phyloP scores from a whole-genome alignment of 2,329 filamentous ascomycete genomes.

The Fusarium redolens region DNA sequence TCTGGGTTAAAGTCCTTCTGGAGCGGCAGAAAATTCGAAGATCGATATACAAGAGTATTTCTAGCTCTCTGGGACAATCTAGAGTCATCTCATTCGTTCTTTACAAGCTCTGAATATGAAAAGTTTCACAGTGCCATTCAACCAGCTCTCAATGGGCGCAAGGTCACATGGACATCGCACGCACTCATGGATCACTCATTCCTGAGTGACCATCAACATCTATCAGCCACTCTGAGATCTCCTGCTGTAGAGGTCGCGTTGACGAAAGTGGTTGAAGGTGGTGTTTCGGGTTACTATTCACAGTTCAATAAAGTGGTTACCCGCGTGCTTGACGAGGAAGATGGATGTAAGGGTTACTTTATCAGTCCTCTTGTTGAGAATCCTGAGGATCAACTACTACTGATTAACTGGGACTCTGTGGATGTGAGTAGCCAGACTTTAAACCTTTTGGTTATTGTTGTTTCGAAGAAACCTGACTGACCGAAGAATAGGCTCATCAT shows the following conservation, averaged over 20 bases:
- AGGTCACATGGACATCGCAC: neutral
- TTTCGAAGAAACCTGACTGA: neutral
- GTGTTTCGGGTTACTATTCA: neutral
- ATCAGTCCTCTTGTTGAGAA: neutral
- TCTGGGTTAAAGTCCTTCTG: neutral
- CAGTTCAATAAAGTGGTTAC: neutral
- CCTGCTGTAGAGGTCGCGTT: neutral
- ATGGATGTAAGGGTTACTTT: neutral
- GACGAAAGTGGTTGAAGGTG: neutral
- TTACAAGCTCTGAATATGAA: neutral
- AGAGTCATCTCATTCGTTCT: neutral
- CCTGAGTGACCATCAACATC: neutral
- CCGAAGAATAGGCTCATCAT: neutral
- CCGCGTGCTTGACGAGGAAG: neutral
- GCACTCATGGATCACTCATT: neutral
- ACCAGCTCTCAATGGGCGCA: neutral
- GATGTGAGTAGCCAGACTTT: neutral
- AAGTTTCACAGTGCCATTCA: neutral
- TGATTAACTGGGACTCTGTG: neutral
- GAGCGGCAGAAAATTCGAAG: neutral
- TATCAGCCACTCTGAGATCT: fast-evolving
- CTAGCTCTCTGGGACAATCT: neutral
- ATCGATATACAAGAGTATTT: neutral
- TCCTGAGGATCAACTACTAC: neutral
- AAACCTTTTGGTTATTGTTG: fast-evolving